Conservation (phyloP, 2,329 filamentous ascomycete genomes). For the Aspergillus pseudoglaucus region DNA sequence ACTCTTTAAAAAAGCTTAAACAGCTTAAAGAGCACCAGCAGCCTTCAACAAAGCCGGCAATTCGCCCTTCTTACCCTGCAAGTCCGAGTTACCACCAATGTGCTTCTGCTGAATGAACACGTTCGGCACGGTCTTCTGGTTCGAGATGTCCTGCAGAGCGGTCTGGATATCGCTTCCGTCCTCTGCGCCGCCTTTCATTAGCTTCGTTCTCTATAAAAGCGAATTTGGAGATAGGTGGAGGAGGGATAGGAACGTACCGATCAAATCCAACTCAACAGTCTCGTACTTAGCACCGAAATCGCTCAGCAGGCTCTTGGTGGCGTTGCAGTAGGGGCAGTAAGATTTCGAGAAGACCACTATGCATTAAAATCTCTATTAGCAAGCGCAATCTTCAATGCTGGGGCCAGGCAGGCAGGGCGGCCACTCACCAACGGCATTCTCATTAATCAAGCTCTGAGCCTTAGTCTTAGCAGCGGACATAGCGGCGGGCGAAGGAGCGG, state of each 20-base stretch:
- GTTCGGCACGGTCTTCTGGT: slow-evolving; percentile 89
- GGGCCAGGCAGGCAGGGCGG: not conserved
- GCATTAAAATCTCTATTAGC: not conserved
- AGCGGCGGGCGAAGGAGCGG: slow-evolving; percentile 51
- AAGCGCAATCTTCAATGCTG: not conserved
- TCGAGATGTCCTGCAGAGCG: slow-evolving; percentile 70
- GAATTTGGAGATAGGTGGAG: not conserved
- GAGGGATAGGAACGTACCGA: slow-evolving; percentile 53
- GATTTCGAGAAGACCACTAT: slow-evolving; percentile 89
- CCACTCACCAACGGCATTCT: slow-evolving; percentile 72
- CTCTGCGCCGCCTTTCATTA: slow-evolving; percentile 44
- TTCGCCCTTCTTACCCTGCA: slow-evolving; percentile 61
- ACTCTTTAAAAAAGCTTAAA: slow-evolving; percentile 34
- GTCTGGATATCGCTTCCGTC: slow-evolving; percentile 79
- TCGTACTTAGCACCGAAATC: slow-evolving; percentile 65
- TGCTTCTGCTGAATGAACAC: slow-evolving; percentile 87
- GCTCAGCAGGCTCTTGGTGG: slow-evolving; percentile 68
- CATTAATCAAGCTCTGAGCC: slow-evolving; percentile 78
- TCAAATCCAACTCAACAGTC: slow-evolving; percentile 75
- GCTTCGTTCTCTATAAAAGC: not conserved
- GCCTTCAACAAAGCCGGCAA: slow-evolving; percentile 59
- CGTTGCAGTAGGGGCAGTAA: slow-evolving; percentile 87
- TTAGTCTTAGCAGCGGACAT: slow-evolving; percentile 82
- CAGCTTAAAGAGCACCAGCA: slow-evolving; percentile 58
- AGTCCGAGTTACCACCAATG: slow-evolving; percentile 92